Conservation (phyloP, 2,329 filamentous ascomycete species). For the Alternaria tenuissima region DNA sequence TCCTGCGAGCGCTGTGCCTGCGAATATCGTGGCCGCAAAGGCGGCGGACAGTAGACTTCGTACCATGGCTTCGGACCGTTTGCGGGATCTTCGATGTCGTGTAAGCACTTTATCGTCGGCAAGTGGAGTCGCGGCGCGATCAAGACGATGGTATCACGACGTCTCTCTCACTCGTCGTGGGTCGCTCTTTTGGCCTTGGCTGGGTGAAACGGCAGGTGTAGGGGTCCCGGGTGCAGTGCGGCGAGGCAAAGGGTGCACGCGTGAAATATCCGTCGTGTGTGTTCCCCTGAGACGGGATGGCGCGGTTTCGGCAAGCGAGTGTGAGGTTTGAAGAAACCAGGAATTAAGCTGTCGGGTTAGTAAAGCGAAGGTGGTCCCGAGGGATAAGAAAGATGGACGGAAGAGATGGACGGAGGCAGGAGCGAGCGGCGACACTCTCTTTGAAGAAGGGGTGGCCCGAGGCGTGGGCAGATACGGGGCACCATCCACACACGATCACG, state of each 20-base stretch:
- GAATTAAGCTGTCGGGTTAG: conserved; percentile 7
- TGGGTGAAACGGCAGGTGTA: conserved; percentile 1
- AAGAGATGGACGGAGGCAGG: background rate
- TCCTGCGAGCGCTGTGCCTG: conserved; percentile 36
- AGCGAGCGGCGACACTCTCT: conserved; percentile 8
- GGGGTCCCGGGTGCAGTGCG: conserved; percentile 12
- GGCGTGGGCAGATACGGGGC: conserved; percentile 6
- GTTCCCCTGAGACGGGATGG: conserved; percentile 23
- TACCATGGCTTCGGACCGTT: conserved; percentile 40
- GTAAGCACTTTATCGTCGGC: conserved; percentile 27
- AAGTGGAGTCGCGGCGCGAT: conserved; percentile 39
- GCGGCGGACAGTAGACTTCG: conserved; percentile 38
- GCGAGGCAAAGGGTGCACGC: background rate
- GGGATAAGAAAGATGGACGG: conserved; percentile 4
- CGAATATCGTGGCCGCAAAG: conserved; percentile 39
- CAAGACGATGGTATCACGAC: conserved; percentile 7
- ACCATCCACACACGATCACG: conserved; percentile 1
- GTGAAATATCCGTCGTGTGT: conserved; percentile 7
- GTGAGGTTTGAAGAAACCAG: conserved; percentile 20
- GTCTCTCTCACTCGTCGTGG: conserved; percentile 2
- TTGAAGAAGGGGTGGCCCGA: conserved; percentile 12
- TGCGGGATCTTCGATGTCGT: conserved; percentile 35
- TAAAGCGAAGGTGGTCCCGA: conserved; percentile 18
- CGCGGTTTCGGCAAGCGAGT: conserved; percentile 31
- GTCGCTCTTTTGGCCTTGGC: conserved; percentile 12